Conservation (phyloP, 768 basidiomycete genomes). For the Lentinula raphanica region DNA sequence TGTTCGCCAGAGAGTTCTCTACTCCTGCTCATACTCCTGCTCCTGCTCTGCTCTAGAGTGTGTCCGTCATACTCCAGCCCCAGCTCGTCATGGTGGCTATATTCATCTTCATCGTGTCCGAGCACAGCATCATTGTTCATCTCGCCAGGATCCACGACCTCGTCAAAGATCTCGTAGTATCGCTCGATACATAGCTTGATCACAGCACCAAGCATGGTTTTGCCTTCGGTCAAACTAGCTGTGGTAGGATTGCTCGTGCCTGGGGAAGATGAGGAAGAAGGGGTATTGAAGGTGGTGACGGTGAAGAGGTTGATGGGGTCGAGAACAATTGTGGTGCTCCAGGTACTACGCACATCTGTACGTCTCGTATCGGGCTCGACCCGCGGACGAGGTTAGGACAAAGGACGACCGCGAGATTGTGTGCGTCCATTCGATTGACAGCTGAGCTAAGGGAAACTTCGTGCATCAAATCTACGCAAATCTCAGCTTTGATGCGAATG, state of each 20-base stretch:
- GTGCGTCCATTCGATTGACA: constrained; percentile 75
- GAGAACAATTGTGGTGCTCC: constrained; percentile 37
- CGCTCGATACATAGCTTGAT: constrained; percentile 75
- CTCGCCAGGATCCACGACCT: constrained; percentile 67
- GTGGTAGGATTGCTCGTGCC: too few species aligned
- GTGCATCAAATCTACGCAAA: constrained; percentile 62
- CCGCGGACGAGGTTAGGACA: constrained; percentile 76
- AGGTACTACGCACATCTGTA: constrained; percentile 66
- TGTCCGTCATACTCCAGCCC: too few species aligned
- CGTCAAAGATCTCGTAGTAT: constrained; percentile 86
- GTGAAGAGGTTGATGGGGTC: constrained; percentile 13
- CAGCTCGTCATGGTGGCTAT: too few species aligned
- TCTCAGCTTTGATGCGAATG: constrained; percentile 10
- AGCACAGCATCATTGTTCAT: too few species aligned
- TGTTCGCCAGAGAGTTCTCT: too few species aligned
- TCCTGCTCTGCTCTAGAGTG: too few species aligned
- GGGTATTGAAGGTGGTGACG: too few species aligned
- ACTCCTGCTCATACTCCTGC: too few species aligned
- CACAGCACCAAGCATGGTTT: constrained; percentile 64
- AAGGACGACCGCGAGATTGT: constrained; percentile 76
- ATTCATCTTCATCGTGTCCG: too few species aligned
- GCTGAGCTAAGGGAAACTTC: constrained; percentile 67
- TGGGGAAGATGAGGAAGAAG: constrained; percentile 13
- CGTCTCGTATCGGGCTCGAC: constrained; percentile 62
- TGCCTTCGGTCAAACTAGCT: constrained; percentile 34